Base-by-base conservation (phyloP, 2,329 filamentous ascomycete species). In the Aureobasidium sp. region DNA sequence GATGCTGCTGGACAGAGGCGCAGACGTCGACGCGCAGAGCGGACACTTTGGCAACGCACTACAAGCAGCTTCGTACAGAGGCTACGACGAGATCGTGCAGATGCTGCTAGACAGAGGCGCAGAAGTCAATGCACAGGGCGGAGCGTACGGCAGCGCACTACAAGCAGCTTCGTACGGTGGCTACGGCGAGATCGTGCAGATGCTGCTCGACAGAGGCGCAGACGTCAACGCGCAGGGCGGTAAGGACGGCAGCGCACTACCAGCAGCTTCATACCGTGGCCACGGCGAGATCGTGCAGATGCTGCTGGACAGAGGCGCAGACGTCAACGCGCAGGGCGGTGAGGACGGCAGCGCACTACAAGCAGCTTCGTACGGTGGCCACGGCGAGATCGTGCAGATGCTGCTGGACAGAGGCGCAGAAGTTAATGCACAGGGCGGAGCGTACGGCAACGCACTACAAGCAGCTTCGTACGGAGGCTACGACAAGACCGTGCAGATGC, bases 381-480 rank as follows among this genome's bases (percentile, higher is more conserved):
- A n/a, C n/a, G n/a, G n/a, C n/a, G n/a, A n/a, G n/a, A n/a, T n/a
- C n/a, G n/a, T n/a, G n/a, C n/a, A n/a, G n/a, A n/a, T n/a, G n/a
- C n/a, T n/a, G n/a, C n/a, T n/a, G n/a, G n/a, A n/a, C n/a, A n/a
- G n/a, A 45, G n/a, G n/a, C n/a, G n/a, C n/a, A n/a, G n/a, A n/a
- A n/a, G n/a, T n/a, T n/a, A n/a, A n/a, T n/a, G n/a, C n/a, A n/a
- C n/a, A n/a, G n/a, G n/a, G n/a, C n/a, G n/a, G n/a, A n/a, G n/a
- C n/a, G n/a, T n/a, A n/a, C n/a, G 54, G 54, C 30, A 58, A 22
- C 24, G 60, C 60, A 34, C 56, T 62, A 2, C 50, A 60, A 8
- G 55, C 52, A 17, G 60, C 60, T 22, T 52, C 49, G 25, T 14
- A 21, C 30, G 19, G 29, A 50, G 50, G 58, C n/a, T 41, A 56